phyloP scores from a whole-genome alignment of 768 basidiomycete genomes.

The Boletus fagicola region DNA sequence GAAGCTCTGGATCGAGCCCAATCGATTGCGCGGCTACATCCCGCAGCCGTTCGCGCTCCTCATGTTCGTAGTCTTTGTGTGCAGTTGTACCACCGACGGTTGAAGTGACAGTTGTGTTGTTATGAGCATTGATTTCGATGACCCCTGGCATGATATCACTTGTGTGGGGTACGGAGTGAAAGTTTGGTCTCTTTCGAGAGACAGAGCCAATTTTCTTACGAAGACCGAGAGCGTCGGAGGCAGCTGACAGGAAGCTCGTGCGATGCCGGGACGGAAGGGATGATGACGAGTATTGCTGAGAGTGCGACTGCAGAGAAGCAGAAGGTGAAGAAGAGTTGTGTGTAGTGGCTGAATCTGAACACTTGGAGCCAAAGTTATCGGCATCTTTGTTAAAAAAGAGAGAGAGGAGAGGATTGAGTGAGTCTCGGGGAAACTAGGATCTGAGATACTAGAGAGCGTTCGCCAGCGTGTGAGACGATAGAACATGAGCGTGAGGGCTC shows the following conservation, averaged over 20 bases:
- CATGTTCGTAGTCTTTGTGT: slow-evolving; percentile 54
- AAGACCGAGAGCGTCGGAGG: slow-evolving; percentile 50
- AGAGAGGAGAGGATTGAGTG: neutral
- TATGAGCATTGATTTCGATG: slow-evolving; percentile 64
- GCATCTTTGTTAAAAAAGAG: slow-evolving; percentile 12
- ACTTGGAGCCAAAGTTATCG: slow-evolving; percentile 15
- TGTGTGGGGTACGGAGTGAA: slow-evolving; percentile 26
- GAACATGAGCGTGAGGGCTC: neutral
- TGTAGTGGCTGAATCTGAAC: slow-evolving; percentile 12
- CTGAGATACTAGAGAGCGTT: neutral
- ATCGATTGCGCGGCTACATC: slow-evolving; percentile 76
- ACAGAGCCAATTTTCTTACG: slow-evolving; percentile 41
- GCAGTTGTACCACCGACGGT: slow-evolving; percentile 23
- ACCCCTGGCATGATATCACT: slow-evolving; percentile 59
- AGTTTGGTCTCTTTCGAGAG: slow-evolving; percentile 39
- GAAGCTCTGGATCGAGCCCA: slow-evolving; percentile 56
- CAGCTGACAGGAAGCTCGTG: slow-evolving; percentile 49
- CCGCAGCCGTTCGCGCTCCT: slow-evolving; percentile 72
- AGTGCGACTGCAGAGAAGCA: slow-evolving; percentile 3
- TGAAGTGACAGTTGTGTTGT: slow-evolving; percentile 19
- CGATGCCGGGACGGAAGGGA: slow-evolving; percentile 35
- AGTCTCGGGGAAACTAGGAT: slow-evolving; percentile 6
- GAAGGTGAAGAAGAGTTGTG: slow-evolving; percentile 13
- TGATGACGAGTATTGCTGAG: slow-evolving; percentile 1
- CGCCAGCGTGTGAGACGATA: slow-evolving; percentile 3